Evolutionary conservation across 495 filamentous ascomycete genomes (phyloP), one percentile per base, ranked within the genome.

Genomic region (Cercophora scortea): DNA sequence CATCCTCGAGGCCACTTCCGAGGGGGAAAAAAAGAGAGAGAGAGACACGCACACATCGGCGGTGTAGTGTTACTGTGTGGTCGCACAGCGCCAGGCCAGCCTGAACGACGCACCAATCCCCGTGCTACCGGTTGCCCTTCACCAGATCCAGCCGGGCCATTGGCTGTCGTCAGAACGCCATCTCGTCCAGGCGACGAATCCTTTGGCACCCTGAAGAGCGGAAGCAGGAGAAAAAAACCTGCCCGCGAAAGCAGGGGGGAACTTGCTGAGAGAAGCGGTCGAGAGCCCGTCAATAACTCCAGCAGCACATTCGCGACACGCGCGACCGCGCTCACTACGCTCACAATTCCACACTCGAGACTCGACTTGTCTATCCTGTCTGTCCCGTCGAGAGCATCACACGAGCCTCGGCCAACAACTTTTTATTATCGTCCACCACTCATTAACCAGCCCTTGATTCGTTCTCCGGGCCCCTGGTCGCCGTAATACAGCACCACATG

Each of bases 401-500:
- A 49, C 36, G 44, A 55, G 38, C 42, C 35, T 48, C 46, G 39
- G n/a, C 16, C 41, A n/a, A n/a, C 44, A 36, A 43, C 38, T 49
- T 35, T 35, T 17, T 34, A 12, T 34, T 12, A 17, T 34, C 45
- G 42, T 43, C 41, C 47, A 45, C 25, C 25, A 25, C 5, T 25
- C 25, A 5, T 2, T 25, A 25, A 2, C 25, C 25, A 25, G 25
- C 25, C 25, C 25, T 25, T 25, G 25, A 25, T 25, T 25, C 5
- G 25, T 25, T 42, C 36, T 38, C 19, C 55, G 43, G 17, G 54
- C 57, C 51, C 49, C 53, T 34, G 41, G 17, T 45, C 54, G 59
- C 46, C 55, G 35, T 13, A 59, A 35, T 42, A 62, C 62, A 64
- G 64, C 66, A 68, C 59, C 61, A 62, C 73, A 75, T 78, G 74